Base-by-base conservation (phyloP, 768 basidiomycete genomes). In the Psilocybe tampanensis region DNA sequence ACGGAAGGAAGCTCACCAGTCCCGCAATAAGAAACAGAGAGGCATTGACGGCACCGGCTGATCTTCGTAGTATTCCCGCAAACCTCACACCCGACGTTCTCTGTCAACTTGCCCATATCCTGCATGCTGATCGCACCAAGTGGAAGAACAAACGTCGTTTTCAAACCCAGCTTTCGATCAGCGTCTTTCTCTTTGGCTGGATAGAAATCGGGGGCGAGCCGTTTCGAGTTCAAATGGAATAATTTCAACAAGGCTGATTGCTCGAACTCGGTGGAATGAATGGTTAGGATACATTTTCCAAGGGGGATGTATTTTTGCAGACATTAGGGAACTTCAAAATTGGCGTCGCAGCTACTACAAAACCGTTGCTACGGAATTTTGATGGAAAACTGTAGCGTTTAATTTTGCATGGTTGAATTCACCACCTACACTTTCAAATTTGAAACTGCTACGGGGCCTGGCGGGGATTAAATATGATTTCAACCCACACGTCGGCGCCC, bases 51-150 rank as follows among this genome's bases (percentile, higher is more conserved):
- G 54, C 79, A 80, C 23, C 70, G 64, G 39, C 66, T 72, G 24
- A 59, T 60, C 6, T 64, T 68, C 47, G 60, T 68, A 45, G 60
- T 68, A 45, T 72, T 68, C 1, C 78, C 76, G 52, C 78, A 80
- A 0, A 78, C 61, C 18, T 68, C 71, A 51, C 77, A 79, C 3
- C 76, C 77, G 33, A 62, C 24, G 21, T 69, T 67, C 39, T 58
- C 64, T 19, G 66, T 74, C 11, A 79, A 62, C 49, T 66, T 72
- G 2, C 73, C 76, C 23, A 78, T 53, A n/a, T 73, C 73, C n/a
- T 66, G 64, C 67, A 72, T 70, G 24, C 52, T 64, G 13, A 77
- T 58, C 0, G 72, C 73, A 8, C 71, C 72, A 15, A 77, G 60
- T 1, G 75, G 77, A 17, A 81, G 66, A 1, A 76, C 18, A 52